These are phyloP conservation scores for Leishmania tropica DNA, from an alignment of 208 protist species.

Conservation along the genomic window DNA sequence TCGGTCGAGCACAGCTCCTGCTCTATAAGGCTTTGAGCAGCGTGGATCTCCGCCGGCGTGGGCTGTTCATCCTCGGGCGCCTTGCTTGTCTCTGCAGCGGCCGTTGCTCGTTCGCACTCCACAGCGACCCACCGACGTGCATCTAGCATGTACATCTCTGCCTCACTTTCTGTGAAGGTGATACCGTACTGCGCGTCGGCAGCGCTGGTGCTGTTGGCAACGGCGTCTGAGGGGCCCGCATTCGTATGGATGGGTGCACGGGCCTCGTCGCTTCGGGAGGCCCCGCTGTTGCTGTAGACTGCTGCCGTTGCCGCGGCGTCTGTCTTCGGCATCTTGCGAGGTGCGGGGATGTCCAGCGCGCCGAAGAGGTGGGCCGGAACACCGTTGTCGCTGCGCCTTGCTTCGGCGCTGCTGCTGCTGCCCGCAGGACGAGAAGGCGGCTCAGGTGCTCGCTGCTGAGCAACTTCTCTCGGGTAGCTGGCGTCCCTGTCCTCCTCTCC, in stretches of 20 bases:
- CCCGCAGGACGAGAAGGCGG: not conserved
- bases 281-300: not conserved
- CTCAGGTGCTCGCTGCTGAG: not conserved
- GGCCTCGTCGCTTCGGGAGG: not conserved
- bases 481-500: not conserved
- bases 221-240: not conserved
- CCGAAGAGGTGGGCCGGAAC: constrained; percentile 14
- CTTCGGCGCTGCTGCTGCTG: not conserved
- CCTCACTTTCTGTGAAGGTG: constrained; percentile 7
- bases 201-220: not conserved
- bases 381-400: constrained; percentile 2
- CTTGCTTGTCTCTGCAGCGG: not conserved
- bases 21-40: constrained; percentile 10
- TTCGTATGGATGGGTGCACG: not conserved
- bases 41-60: not conserved
- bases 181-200: not conserved
- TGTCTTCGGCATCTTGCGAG: constrained; percentile 16
- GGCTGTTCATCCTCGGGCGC: not conserved
- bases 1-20: constrained; percentile 7
- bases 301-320: not conserved
- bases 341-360: constrained; percentile 16
- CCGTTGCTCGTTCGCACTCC: constrained; percentile 22
- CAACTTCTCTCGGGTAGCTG: not conserved
- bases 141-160: constrained; percentile 10
- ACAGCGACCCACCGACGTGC: constrained; percentile 30